Conservation (phyloP, 768 basidiomycete species). For the Suillus lakei region DNA sequence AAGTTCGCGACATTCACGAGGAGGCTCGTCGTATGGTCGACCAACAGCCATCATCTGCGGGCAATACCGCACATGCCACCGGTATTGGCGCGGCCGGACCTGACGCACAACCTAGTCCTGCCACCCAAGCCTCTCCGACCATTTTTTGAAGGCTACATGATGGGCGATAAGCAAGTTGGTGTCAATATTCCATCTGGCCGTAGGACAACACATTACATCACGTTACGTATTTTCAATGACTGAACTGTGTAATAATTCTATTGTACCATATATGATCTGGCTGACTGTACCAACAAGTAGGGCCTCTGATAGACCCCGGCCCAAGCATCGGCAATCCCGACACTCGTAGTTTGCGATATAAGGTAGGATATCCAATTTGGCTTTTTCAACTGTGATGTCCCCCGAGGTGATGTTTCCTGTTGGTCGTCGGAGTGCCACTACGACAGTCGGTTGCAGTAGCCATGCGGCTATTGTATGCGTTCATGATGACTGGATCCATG, state of each 20-base stretch:
- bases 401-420: neutral
- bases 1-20: slow-evolving; percentile 90
- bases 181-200: neutral
- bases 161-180: neutral
- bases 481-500: neutral
- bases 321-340: neutral
- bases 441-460: neutral
- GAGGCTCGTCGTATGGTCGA: slow-evolving; percentile 85
- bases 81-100: slow-evolving; percentile 10
- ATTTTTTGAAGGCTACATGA: neutral
- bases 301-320: neutral
- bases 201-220: neutral
- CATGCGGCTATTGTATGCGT: neutral
- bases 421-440: neutral
- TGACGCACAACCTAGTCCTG: slow-evolving; percentile 15
- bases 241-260: neutral
- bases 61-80: neutral
- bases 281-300: neutral
- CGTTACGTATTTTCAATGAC: neutral
- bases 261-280: neutral
- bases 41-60: slow-evolving; percentile 24
- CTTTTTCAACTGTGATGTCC: neutral
- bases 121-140: slow-evolving; percentile 11
- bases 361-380: neutral
- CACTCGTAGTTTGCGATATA: neutral